These are phyloP conservation scores for Huntiella savannae DNA, from an alignment of 2,329 filamentous ascomycete species.

Conservation along the genomic window DNA sequence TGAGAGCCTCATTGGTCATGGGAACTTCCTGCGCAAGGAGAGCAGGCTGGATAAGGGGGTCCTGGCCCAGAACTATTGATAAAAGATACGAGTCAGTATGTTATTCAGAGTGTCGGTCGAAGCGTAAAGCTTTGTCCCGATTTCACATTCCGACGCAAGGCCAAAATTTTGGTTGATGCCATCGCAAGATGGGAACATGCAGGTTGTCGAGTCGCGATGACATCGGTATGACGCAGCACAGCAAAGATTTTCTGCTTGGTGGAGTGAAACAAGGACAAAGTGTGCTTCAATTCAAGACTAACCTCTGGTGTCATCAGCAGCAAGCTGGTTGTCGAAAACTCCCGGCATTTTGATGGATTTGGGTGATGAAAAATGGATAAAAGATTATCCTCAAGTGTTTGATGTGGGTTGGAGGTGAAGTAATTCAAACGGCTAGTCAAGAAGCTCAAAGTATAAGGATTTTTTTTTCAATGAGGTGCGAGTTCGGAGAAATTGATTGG, in stretches of 20 bases:
- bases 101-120: background rate
- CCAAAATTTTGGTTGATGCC: background rate
- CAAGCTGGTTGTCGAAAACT: constrained; percentile 18
- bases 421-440: background rate
- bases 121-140: background rate
- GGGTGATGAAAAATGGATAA: constrained; percentile 6
- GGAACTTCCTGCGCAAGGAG: constrained; percentile 86
- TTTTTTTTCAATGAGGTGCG: constrained; percentile 1
- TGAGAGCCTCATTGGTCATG: constrained; percentile 35
- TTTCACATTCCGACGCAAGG: background rate
- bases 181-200: background rate
- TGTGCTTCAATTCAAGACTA: constrained; percentile 12
- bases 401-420: background rate
- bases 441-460: no score
- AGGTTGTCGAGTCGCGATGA: background rate
- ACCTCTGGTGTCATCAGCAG: constrained; percentile 22
- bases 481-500: constrained; percentile 4
- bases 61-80: constrained; percentile 60
- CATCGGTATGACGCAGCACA: background rate
- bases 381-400: constrained; percentile 4
- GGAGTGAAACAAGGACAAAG: background rate
- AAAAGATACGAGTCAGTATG: background rate
- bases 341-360: constrained; percentile 17
- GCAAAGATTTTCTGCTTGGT: background rate
- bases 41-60: constrained; percentile 79